Evolutionary conservation across 345 rosid species (phyloP), one percentile per base, ranked within the genome.

Genomic region (Boechera stricta): DNA sequence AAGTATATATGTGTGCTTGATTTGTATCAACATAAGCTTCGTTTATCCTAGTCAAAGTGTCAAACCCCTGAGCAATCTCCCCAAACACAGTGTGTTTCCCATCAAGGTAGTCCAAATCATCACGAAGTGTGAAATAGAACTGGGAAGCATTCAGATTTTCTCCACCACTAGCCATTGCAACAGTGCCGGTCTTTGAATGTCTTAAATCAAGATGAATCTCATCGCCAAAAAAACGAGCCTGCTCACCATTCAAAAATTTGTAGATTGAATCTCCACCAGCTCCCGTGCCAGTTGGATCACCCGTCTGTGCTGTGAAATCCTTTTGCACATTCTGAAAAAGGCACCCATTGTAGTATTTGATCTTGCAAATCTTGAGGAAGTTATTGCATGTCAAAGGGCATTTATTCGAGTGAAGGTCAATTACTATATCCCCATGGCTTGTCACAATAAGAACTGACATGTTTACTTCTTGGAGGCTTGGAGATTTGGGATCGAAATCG

Each of bases 131-230:
- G 67, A 90, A 77, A 73, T 91, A 95, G 80, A 95, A 92, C 98
- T 95, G 99, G 8, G 98, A 95, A 86, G 99, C 96, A 87, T 95
- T 92, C 48, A 95, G 88, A 85, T 92, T 92, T 80, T 91, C 94
- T 42, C 99, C 98, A 71, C 88, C 97, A 74, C 97, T 92, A 64
- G 98, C 96, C 99, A 95, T 95, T 42, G 98, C 93, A 82, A 92
- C 82, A 45, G 96, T 87, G 53, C 98, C 99, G 0, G 82, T 90
- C 86, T 87, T 91, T 11, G 86, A 77, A 82, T 95, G 98, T 77
- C 91, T 95, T 39, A 95, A 83, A 76, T 95, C 97, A 26, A 79
- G 90, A 85, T 87, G 91, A 81, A 90, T 89, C 87, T 95, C 21
- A 18, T 18, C 99, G 1, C 80, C 29, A 12, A 92, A 91, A 21